phyloP scores from a whole-genome alignment of 1,284 basidiomycete species.

The Uromyces viciae-fabae region DNA sequence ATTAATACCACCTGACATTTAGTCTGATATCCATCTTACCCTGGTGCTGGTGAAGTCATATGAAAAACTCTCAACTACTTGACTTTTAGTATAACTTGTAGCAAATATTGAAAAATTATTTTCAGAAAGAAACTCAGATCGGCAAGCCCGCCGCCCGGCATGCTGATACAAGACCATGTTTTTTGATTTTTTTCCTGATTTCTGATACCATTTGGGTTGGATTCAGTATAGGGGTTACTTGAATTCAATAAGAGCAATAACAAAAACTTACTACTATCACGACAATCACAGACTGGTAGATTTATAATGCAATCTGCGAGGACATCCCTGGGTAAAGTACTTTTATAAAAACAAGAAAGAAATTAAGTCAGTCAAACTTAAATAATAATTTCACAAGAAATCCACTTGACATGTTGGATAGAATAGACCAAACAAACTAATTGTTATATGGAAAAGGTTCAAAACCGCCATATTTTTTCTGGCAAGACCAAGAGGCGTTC shows the following conservation, averaged over 20 bases:
- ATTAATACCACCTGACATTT: no score
- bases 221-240: not conserved
- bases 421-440: not conserved
- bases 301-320: slow-evolving; percentile 43
- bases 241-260: not conserved
- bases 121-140: no score
- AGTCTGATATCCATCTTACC: no score
- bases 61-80: no score
- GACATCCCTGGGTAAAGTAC: slow-evolving; percentile 41
- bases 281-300: slow-evolving; percentile 43
- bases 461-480: slow-evolving; percentile 43
- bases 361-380: not conserved
- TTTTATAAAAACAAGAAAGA: slow-evolving; percentile 7
- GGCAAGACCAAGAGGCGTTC: slow-evolving; percentile 38
- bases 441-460: slow-evolving; percentile 43
- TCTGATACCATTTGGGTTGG: no score
- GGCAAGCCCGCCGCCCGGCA: slow-evolving; percentile 36
- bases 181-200: not conserved
- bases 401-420: not conserved
- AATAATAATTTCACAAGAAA: not conserved
- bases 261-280: slow-evolving; percentile 34
- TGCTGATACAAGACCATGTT: slow-evolving; percentile 31
- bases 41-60: no score
- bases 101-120: no score
- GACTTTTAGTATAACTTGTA: no score